Evolutionary conservation across 106 monocot genomes (phyloP).

Genomic region (Phalaenopsis equestris): DNA sequence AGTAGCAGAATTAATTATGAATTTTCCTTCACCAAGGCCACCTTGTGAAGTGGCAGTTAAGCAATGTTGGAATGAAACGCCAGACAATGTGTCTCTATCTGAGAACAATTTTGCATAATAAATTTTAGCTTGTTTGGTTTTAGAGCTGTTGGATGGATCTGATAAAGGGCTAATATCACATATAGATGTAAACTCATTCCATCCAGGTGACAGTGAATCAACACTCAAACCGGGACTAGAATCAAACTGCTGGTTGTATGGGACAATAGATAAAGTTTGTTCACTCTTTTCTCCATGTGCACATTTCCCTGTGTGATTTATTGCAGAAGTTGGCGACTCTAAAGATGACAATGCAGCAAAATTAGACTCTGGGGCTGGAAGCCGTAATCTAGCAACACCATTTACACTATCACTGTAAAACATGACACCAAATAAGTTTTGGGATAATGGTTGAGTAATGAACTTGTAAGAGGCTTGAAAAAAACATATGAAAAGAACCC

Average conservation of each 20-base stretch:
- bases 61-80: constrained; percentile 11
- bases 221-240: constrained; percentile 5
- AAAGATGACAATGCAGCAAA: constrained; percentile 14
- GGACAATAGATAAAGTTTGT: constrained; percentile 5
- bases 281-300: constrained; percentile 6
- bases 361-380: constrained; percentile 37
- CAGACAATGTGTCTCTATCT: too few species aligned
- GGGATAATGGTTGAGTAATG: background rate
- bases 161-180: constrained; percentile 25
- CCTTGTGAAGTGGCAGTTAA: constrained; percentile 43
- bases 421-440: background rate
- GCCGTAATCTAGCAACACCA: constrained; percentile 18
- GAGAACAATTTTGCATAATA: constrained; percentile 12
- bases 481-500: background rate
- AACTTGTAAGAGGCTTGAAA: background rate
- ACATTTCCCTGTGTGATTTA: constrained; percentile 5
- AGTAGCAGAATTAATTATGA: constrained; percentile 21
- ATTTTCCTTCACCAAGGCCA: constrained; percentile 29
- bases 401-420: constrained; percentile 21
- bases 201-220: constrained; percentile 34
- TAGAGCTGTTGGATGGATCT: constrained; percentile 7
- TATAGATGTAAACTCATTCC: constrained; percentile 33
- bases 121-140: constrained; percentile 11
- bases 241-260: constrained; percentile 11
- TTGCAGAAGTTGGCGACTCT: constrained; percentile 22